phyloP scores from a whole-genome alignment of 169 alveolate species.

The Neospora caninum region DNA sequence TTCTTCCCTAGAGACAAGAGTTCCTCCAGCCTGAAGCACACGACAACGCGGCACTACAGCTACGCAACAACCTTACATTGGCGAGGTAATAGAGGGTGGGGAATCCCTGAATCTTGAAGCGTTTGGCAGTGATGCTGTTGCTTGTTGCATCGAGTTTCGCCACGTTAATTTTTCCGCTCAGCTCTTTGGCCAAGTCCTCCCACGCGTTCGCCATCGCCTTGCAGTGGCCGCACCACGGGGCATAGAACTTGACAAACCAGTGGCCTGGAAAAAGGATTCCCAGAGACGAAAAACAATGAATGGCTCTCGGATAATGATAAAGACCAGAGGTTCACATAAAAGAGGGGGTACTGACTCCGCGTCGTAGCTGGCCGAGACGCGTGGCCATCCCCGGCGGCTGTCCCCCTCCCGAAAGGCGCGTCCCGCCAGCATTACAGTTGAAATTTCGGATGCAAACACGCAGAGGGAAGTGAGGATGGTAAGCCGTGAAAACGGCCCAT shows the following conservation, averaged over 20 bases:
- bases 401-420: no score
- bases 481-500: no score
- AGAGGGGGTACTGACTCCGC: neutral
- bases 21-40: no score
- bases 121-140: conserved; percentile 78
- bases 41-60: no score
- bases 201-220: conserved; percentile 89
- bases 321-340: no score
- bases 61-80: neutral
- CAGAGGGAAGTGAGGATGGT: no score
- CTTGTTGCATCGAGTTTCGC: conserved; percentile 85
- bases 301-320: neutral
- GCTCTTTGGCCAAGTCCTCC: conserved; percentile 93
- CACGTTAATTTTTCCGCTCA: conserved; percentile 82
- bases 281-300: neutral
- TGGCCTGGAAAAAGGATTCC: conserved; percentile 69
- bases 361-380: no score
- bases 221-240: conserved; percentile 95
- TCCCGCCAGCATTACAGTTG: no score
- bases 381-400: no score
- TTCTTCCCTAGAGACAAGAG: no score
- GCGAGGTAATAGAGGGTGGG: conserved; percentile 93
- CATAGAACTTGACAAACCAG: conserved; percentile 92
- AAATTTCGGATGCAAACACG: no score
- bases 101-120: conserved; percentile 91